Evolutionary conservation across 208 protist genomes (phyloP), one percentile per base, ranked within the genome.

Genomic region (Strigomonas galati): DNA sequence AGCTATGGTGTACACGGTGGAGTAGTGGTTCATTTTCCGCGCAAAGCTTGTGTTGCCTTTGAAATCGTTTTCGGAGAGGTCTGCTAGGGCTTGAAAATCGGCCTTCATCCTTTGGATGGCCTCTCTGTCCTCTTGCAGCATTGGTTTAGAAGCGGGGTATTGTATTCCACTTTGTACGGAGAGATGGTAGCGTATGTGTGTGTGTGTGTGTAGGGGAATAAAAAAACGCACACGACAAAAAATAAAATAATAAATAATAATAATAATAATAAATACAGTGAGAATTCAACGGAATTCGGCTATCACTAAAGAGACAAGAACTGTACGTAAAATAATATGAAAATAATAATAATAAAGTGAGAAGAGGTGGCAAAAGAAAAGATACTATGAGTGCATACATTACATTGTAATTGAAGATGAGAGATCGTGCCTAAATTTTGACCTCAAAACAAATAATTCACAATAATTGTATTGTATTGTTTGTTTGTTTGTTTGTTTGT

Each of bases 1-100:
- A 15, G 85, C 87, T 4, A 80, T 82, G 0, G 69, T 92, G 70
- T 93, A 96, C 1, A 96, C 91, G 0, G 86, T 93, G 58, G 72
- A 82, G 60, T 94, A 96, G 67, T 94, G 84, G 53, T 89, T 89
- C 85, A 96, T 95, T 12, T 77, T 76, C 21, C 69, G 67, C 60
- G 76, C 76, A 62, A 81, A 87, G 43, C 72, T 82, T 43, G 59
- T 70, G 67, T 82, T 79, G 32, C 67, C 64, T 64, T 84, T 84
- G 49, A 89, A 89, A 52, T 88, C 82, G 48, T 76, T 82, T 37
- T 92, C 79, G 6, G 72, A 73, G 24, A 86, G 60, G 35, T 87
- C 72, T 5, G 85, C 84, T n/a, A 96, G 71, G 0, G 71, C 77
- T 68, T 93, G 87, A 74, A 96, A 93, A 62, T 96, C 85, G 14